phyloP scores from a whole-genome alignment of 2,329 filamentous ascomycete species.

The Verticillium zaregamsianum region DNA sequence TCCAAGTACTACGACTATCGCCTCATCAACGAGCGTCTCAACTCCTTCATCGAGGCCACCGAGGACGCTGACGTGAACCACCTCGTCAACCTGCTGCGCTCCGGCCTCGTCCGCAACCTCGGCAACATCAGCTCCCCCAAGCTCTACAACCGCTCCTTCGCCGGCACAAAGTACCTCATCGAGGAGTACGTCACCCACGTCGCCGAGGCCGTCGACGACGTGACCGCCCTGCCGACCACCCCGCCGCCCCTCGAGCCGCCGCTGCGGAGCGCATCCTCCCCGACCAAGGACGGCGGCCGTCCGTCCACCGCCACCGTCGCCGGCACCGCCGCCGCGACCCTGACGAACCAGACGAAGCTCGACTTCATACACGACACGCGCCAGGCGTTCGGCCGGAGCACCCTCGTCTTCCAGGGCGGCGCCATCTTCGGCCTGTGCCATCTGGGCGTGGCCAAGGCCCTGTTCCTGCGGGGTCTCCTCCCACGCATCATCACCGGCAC shows the following conservation, averaged over 20 bases:
- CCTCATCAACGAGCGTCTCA: conserved; percentile 73
- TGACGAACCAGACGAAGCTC: conserved; percentile 74
- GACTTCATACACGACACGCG: conserved; percentile 84
- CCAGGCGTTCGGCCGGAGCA: conserved; percentile 82
- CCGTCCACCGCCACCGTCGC: conserved; percentile 19
- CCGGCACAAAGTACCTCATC: conserved; percentile 84
- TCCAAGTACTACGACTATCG: conserved; percentile 83
- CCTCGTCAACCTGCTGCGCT: conserved; percentile 75
- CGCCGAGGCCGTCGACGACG: conserved; percentile 73
- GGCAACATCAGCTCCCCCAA: conserved; percentile 82
- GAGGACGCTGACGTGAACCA: conserved; percentile 69
- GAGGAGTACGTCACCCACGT: conserved; percentile 87
- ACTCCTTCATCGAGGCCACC: conserved; percentile 64
- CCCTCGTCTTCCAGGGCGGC: conserved; percentile 82
- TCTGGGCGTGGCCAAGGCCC: conserved; percentile 82
- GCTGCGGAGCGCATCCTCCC: neutral
- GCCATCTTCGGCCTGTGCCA: conserved; percentile 91
- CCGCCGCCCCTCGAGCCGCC: conserved; percentile 20
- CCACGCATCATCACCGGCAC: conserved; percentile 90
- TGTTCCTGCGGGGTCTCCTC: conserved; percentile 74
- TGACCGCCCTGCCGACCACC: conserved; percentile 61
- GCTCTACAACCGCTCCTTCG: conserved; percentile 80
- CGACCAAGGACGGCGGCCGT: neutral
- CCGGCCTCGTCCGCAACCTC: conserved; percentile 77
- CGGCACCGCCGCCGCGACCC: conserved; percentile 26